Percentiles rank a stretch among this genome's conserved stretches.
Conservation (phyloP, 495 filamentous ascomycete species). For the Talaromyces trachyspermus region DNA sequence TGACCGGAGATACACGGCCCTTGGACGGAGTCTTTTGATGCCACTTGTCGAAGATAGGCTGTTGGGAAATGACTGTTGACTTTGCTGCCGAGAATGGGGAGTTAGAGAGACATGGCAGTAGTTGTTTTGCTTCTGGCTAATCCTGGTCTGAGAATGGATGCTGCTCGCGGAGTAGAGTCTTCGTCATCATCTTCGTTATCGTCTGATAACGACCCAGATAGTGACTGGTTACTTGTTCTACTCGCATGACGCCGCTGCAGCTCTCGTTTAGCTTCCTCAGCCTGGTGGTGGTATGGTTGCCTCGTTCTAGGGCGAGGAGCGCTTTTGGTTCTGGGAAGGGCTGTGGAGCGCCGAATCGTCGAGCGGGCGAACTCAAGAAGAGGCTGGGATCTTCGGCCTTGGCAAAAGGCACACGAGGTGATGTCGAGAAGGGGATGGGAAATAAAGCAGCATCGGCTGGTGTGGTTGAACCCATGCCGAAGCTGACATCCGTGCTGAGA, state of each 20-base stretch:
- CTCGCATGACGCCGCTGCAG: conserved; percentile 38
- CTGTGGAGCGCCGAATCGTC: conserved; percentile 37
- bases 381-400: conserved; percentile 48
- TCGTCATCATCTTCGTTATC: conserved; percentile 33
- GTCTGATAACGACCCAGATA: conserved; percentile 15
- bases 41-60: conserved; percentile 30
- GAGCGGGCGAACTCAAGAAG: conserved; percentile 47
- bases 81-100: conserved; percentile 15
- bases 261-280: conserved; percentile 49
- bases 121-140: conserved; percentile 49
- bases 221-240: conserved; percentile 12
- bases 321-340: conserved; percentile 25
- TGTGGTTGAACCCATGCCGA: conserved; percentile 23
- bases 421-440: conserved; percentile 41
- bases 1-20: conserved; percentile 34
- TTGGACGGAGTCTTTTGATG: conserved; percentile 41
- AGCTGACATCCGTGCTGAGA: conserved; percentile 14
- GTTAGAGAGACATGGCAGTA: conserved; percentile 14
- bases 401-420: conserved; percentile 31
- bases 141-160: conserved; percentile 41
- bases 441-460: conserved; percentile 36
- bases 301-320: conserved; percentile 24
- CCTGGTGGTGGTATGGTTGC: conserved; percentile 53
- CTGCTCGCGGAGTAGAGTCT: conserved; percentile 32
- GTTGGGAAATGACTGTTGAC: conserved; percentile 19